Evolutionary conservation across 352 stramenopile genomes (phyloP).

Genomic region (Phytophthora melonis): DNA sequence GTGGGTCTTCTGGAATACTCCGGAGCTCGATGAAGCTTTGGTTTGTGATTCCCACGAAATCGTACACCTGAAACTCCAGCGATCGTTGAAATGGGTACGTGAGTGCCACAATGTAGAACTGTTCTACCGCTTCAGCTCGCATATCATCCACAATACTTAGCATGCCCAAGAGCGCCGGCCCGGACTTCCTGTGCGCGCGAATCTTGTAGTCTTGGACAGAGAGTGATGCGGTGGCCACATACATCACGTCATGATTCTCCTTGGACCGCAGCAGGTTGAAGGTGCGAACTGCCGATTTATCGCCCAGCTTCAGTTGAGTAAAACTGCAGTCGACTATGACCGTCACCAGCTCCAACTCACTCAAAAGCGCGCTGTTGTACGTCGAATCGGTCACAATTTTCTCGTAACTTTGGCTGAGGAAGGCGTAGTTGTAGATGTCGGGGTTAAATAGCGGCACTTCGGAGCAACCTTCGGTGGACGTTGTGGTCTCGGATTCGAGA

Average conservation of each 20-base stretch:
- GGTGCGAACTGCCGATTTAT: background rate
- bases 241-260: background rate
- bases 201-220: background rate
- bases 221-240: background rate
- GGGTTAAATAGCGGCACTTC: background rate
- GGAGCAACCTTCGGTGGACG: background rate
- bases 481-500: background rate
- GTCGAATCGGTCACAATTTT: background rate
- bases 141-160: background rate
- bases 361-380: background rate
- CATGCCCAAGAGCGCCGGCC: background rate
- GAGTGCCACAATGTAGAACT: background rate
- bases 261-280: background rate
- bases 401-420: background rate
- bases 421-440: background rate
- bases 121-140: background rate
- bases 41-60: background rate
- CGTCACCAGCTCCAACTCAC: background rate
- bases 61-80: background rate
- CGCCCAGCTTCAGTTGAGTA: background rate
- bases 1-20: background rate
- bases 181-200: background rate
- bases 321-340: background rate
- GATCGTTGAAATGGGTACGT: background rate
- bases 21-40: background rate